phyloP scores from a whole-genome alignment of 1,284 basidiomycete genomes.

The Ceratobasidium sp. region DNA sequence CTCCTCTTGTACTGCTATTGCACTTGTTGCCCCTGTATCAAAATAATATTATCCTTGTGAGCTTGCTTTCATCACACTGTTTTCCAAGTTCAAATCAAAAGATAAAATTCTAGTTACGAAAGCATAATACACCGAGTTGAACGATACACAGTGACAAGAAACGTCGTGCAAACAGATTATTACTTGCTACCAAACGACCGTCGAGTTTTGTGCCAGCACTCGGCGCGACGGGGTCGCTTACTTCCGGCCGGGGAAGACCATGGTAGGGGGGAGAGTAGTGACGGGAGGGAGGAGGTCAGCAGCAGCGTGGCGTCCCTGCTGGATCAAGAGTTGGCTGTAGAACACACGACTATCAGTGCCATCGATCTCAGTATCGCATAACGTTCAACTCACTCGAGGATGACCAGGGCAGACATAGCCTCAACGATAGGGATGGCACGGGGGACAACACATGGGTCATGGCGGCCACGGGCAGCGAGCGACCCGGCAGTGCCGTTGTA shows the following conservation, averaged over 20 bases:
- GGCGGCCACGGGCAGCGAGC: conserved; percentile 90
- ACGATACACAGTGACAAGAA: conserved; percentile 32
- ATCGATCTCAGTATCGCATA: background rate
- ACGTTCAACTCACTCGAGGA: conserved; percentile 79
- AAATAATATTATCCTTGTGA: conserved; percentile 33
- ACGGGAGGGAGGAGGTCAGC: conserved; percentile 75
- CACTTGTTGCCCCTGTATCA: conserved; percentile 18
- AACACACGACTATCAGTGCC: conserved; percentile 1
- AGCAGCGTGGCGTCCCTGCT: conserved; percentile 81
- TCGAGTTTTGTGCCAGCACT: conserved; percentile 33
- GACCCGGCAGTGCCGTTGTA: conserved; percentile 92
- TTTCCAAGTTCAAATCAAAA: conserved; percentile 57
- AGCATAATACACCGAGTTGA: conserved; percentile 34
- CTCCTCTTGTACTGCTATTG: conserved; percentile 20
- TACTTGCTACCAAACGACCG: conserved; percentile 33
- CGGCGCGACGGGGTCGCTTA: conserved; percentile 37
- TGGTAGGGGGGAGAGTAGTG: conserved; percentile 87
- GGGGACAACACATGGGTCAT: conserved; percentile 98
- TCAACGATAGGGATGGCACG: conserved; percentile 98
- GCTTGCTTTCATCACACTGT: conserved; percentile 36
- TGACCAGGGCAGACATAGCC: conserved; percentile 94
- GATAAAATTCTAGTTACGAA: conserved; percentile 62
- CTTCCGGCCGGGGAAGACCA: conserved; percentile 66
- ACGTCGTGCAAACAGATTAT: conserved; percentile 18
- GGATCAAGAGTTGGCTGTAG: conserved; percentile 75